These are phyloP conservation scores for Naganishia liquefaciens DNA, from an alignment of 1,284 basidiomycete species.

Conservation along the genomic window DNA sequence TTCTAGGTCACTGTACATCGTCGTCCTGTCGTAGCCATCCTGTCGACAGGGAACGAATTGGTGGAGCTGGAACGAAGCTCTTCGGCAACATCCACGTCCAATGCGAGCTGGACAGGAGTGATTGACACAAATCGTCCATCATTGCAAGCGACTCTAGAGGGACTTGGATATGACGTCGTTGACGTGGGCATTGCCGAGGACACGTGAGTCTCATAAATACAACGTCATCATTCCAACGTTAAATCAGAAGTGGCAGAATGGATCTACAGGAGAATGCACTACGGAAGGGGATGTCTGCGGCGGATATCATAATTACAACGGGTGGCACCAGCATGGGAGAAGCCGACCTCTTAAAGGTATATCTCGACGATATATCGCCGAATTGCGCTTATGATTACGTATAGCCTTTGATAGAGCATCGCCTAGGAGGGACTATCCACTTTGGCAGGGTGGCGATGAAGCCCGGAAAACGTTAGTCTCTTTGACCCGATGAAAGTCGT, in stretches of 20 bases:
- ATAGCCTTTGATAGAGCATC: constrained; percentile 73
- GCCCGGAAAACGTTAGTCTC: constrained; percentile 45
- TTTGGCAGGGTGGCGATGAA: constrained; percentile 68
- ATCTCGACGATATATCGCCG: background rate
- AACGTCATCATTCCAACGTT: background rate
- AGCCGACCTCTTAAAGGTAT: constrained; percentile 71
- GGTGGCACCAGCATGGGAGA: constrained; percentile 90
- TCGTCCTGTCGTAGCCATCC: constrained; percentile 72
- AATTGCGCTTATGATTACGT: background rate
- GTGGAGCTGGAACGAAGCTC: constrained; percentile 60
- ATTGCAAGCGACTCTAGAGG: constrained; percentile 66
- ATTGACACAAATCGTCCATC: constrained; percentile 84
- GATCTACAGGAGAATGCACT: constrained; percentile 65
- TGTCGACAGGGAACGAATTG: constrained; percentile 84
- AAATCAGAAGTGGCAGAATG: constrained; percentile 52
- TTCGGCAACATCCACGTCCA: constrained; percentile 4
- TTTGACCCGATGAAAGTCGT: background rate
- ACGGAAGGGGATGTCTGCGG: constrained; percentile 60
- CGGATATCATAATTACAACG: constrained; percentile 77
- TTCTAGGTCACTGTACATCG: constrained; percentile 65
- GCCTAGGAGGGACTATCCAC: constrained; percentile 71
- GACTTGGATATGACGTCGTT: constrained; percentile 72
- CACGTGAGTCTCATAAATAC: constrained; percentile 56
- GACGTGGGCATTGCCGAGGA: constrained; percentile 80
- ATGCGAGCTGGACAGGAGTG: constrained; percentile 65